Conservation (phyloP, 1,284 basidiomycete genomes). For the Mycosarcoma mackinlayi region DNA sequence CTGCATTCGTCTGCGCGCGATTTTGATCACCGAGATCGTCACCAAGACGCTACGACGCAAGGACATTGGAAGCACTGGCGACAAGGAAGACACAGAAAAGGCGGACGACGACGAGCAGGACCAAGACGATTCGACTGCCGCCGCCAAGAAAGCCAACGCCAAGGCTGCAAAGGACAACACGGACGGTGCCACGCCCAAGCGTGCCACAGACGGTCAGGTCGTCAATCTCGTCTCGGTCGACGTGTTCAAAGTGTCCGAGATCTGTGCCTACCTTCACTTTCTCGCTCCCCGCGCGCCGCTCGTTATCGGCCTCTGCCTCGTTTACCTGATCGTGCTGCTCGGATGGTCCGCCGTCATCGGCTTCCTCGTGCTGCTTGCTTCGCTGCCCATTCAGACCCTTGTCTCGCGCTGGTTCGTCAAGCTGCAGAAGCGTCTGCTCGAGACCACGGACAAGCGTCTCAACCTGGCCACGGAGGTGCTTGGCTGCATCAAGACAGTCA, state of each 20-base stretch:
- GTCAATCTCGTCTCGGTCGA: constrained; percentile 73
- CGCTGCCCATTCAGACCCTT: constrained; percentile 61
- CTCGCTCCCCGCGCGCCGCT: constrained; percentile 70
- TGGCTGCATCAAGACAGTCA: constrained; percentile 72
- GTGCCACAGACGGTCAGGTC: constrained; percentile 71
- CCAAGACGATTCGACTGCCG: constrained; percentile 28
- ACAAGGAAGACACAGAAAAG: constrained; percentile 34
- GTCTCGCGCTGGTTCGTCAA: constrained; percentile 70
- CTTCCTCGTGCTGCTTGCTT: constrained; percentile 63
- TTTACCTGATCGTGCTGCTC: constrained; percentile 71
- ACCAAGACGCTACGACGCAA: constrained; percentile 72
- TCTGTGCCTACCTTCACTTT: constrained; percentile 68
- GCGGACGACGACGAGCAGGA: constrained; percentile 18
- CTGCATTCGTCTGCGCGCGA: constrained; percentile 69
- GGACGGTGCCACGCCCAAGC: constrained; percentile 32
- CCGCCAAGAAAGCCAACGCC: constrained; percentile 23
- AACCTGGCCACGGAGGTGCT: constrained; percentile 73
- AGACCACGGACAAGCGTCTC: constrained; percentile 72
- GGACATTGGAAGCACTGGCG: constrained; percentile 65
- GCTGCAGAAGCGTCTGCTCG: constrained; percentile 70
- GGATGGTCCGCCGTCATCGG: constrained; percentile 71
- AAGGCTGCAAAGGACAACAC: constrained; percentile 18
- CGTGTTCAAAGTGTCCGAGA: constrained; percentile 69
- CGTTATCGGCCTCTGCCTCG: constrained; percentile 70
- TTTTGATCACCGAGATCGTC: constrained; percentile 73